phyloP scores from a whole-genome alignment of 768 basidiomycete genomes.

The Phallus indusiatus region DNA sequence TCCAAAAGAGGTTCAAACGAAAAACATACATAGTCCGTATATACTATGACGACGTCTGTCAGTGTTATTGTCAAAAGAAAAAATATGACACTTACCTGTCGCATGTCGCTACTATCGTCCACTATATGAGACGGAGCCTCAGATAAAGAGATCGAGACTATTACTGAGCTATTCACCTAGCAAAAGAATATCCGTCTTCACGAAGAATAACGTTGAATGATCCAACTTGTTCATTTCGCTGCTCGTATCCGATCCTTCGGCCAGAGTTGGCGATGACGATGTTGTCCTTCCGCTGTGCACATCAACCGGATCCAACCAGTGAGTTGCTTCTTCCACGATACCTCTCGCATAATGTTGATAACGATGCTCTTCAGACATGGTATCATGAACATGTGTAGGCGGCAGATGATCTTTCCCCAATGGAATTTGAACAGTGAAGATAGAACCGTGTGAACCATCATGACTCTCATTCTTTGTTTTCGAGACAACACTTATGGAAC shows the following conservation, averaged over 20 bases:
- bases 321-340: slow-evolving; percentile 29
- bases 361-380: neutral
- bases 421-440: slow-evolving; percentile 25
- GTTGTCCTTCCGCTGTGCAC: slow-evolving; percentile 2
- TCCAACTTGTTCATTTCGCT: slow-evolving; percentile 15
- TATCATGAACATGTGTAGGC: slow-evolving; percentile 18
- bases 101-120: slow-evolving; percentile 24
- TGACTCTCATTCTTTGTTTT: slow-evolving; percentile 18
- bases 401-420: slow-evolving; percentile 26
- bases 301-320: slow-evolving; percentile 22
- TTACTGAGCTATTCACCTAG: slow-evolving; percentile 16
- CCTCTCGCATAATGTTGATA: slow-evolving; percentile 23
- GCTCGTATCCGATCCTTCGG: slow-evolving; percentile 13
- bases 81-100: slow-evolving; percentile 14
- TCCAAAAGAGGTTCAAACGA: slow-evolving; percentile 10
- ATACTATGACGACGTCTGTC: slow-evolving; percentile 14
- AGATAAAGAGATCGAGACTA: neutral
- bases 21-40: slow-evolving; percentile 19
- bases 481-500: slow-evolving; percentile 23
- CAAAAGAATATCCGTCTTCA: slow-evolving; percentile 23
- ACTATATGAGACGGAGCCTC: slow-evolving; percentile 9
- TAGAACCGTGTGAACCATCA: slow-evolving; percentile 24
- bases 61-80: slow-evolving; percentile 3
- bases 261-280: slow-evolving; percentile 7
- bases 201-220: slow-evolving; percentile 25